Base-by-base conservation (phyloP, 495 filamentous ascomycete species). In the Amorphotheca resinae region DNA sequence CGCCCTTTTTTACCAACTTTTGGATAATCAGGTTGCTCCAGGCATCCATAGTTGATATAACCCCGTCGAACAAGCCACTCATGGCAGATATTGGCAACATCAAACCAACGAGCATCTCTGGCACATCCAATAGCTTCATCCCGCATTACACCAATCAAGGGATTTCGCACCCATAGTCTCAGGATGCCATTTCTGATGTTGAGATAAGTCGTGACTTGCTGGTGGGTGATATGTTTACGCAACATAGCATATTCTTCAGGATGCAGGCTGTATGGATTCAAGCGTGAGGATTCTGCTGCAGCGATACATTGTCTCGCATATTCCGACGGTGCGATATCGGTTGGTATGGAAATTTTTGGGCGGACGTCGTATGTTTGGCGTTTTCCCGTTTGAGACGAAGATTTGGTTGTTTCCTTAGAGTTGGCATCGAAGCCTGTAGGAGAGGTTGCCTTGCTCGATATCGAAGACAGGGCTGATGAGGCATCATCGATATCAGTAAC, bases 121-220 rank as follows among this genome's bases (percentile, higher is more conserved):
- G 87, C 84, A 65, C 93, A 95, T 14, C 93, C 93, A 23, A 85
- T 68, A 6, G 91, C 93, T 61, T 96, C 91, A 52, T 95, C 84
- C 22, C 77, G 71, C 12, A 79, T 83, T 17, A 99, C 87, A 51
- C 76, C 73, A 32, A 93, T 80, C 54, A 93, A 77, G 1, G 91
- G 85, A 60, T 99, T 95, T 48, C 79, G 73, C 9, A 82, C 75
- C 87, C 88, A 99, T 28, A 96, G 65, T 41, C 93, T 73, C 21
- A 99, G 64, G 48, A 96, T 94, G 3, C 87, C 87, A 61, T 99
- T 99, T 45, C 91, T 72, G 45, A 99, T 95, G 61, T 95, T 95
- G 22, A 99, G 63, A 59, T 96, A 99, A n/a, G 82, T 80, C 8
- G 91, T 93, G 42, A 96, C 86, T 55, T 99, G 89, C 23, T 79